Evolutionary conservation across 2,329 filamentous ascomycete species (phyloP).

Genomic region (Fusarium sp.): DNA sequence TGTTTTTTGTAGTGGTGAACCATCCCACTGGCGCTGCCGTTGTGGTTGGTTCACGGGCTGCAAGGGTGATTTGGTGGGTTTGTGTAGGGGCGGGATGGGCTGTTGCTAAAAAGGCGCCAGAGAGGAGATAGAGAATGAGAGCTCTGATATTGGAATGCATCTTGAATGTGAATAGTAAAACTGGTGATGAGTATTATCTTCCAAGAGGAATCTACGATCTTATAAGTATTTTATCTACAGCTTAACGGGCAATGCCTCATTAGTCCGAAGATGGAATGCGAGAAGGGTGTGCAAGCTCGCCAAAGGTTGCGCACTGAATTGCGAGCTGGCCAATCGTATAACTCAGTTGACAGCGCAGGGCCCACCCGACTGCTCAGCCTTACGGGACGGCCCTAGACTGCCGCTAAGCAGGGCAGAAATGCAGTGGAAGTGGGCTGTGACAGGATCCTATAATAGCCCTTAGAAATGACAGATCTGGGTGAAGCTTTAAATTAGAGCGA

Average conservation of each 20-base stretch:
- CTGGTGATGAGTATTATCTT: background rate
- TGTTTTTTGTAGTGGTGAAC: constrained; percentile 50
- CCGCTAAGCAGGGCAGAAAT: background rate
- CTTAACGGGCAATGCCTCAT: constrained; percentile 21
- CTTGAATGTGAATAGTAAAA: background rate
- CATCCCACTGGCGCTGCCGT: constrained; percentile 25
- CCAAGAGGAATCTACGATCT: background rate
- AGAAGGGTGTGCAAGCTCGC: constrained; percentile 21
- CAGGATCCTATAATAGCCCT: no score
- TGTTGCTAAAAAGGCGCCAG: background rate
- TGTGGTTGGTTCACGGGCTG: constrained; percentile 4
- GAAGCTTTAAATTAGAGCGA: no score
- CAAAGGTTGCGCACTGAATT: constrained; percentile 31
- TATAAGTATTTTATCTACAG: constrained; percentile 9
- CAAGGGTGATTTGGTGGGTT: constrained; percentile 21
- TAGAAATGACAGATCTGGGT: no score
- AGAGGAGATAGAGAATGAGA: constrained; percentile 35
- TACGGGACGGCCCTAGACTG: background rate
- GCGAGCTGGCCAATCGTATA: constrained; percentile 33
- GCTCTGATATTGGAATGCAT: constrained; percentile 32
- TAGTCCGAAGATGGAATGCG: constrained; percentile 19
- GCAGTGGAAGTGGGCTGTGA: background rate
- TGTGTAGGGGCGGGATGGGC: constrained; percentile 26
- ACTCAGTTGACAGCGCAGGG: background rate
- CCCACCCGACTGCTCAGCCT: constrained; percentile 24